Evolutionary conservation across 441 rosid genomes (phyloP).

Genomic region (Pelargonium cotyledonis): DNA sequence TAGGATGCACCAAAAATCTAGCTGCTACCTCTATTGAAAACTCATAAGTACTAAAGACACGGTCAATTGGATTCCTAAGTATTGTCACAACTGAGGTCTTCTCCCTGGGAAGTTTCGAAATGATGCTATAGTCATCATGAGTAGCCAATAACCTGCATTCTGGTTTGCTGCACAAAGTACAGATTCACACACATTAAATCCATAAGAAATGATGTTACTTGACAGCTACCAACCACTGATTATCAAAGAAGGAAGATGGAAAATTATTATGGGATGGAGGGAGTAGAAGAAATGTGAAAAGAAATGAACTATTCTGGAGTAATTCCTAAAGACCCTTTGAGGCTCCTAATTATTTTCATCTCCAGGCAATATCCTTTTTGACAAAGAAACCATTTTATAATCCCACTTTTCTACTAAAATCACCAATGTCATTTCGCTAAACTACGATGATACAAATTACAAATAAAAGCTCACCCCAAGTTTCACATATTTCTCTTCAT

Average conservation of each 20-base stretch:
- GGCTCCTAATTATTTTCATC: background rate
- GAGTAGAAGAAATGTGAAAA: background rate
- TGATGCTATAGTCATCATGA: slow-evolving; percentile 95
- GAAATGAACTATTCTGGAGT: background rate
- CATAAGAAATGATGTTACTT: background rate
- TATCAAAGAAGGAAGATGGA: background rate
- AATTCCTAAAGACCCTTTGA: background rate
- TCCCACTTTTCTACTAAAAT: background rate
- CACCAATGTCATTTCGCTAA: background rate
- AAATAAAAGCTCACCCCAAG: background rate
- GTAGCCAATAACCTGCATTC: slow-evolving; percentile 77
- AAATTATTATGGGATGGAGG: background rate
- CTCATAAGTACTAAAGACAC: slow-evolving; percentile 87
- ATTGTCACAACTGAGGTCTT: slow-evolving; percentile 91
- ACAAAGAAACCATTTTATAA: background rate
- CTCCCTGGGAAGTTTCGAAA: slow-evolving; percentile 73
- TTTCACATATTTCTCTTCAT: background rate
- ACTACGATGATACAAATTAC: background rate
- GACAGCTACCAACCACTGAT: background rate
- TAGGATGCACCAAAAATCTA: slow-evolving; percentile 90
- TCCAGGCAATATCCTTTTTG: background rate
- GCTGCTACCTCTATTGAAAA: slow-evolving; percentile 95
- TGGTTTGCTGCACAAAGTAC: slow-evolving; percentile 48
- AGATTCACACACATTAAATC: slow-evolving; percentile 17
- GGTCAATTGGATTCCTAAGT: slow-evolving; percentile 81